Conservation (phyloP, 805 yeast species). For the Candida silvicultrix region DNA sequence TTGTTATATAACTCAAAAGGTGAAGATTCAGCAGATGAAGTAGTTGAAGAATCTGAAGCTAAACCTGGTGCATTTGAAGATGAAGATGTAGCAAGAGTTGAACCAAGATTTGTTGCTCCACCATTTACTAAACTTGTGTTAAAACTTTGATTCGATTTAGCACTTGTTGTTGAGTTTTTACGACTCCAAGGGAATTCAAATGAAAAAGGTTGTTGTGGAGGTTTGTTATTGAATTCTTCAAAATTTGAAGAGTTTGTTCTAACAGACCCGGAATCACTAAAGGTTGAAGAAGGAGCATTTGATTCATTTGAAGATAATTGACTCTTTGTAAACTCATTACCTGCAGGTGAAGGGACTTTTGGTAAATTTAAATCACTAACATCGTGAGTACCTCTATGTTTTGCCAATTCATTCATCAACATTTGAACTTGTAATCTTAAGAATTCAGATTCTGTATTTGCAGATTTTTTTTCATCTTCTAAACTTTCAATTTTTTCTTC, state of each 20-base stretch:
- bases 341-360: slow-evolving; percentile 9
- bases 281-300: slow-evolving; percentile 5
- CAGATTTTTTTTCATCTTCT: slow-evolving; percentile 66
- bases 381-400: slow-evolving; percentile 39
- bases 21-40: slow-evolving; percentile 20
- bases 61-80: slow-evolving; percentile 16
- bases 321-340: too few species aligned
- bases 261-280: not conserved
- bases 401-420: slow-evolving; percentile 63
- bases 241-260: not conserved
- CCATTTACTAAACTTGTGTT: slow-evolving; percentile 2
- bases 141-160: slow-evolving; percentile 5
- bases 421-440: slow-evolving; percentile 71
- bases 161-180: slow-evolving; percentile 10
- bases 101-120: not conserved
- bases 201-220: slow-evolving; percentile 26
- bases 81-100: not conserved
- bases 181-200: slow-evolving; percentile 52
- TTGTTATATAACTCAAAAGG: slow-evolving; percentile 23
- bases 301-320: not conserved
- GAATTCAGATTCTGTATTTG: slow-evolving; percentile 65
- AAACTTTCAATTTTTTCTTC: slow-evolving; percentile 70
- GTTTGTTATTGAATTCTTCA: slow-evolving; percentile 2
- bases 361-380: slow-evolving; percentile 23
- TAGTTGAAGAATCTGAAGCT: slow-evolving; percentile 21